Base-by-base conservation (phyloP, 768 basidiomycete genomes). In the Tricholoma sp. region DNA sequence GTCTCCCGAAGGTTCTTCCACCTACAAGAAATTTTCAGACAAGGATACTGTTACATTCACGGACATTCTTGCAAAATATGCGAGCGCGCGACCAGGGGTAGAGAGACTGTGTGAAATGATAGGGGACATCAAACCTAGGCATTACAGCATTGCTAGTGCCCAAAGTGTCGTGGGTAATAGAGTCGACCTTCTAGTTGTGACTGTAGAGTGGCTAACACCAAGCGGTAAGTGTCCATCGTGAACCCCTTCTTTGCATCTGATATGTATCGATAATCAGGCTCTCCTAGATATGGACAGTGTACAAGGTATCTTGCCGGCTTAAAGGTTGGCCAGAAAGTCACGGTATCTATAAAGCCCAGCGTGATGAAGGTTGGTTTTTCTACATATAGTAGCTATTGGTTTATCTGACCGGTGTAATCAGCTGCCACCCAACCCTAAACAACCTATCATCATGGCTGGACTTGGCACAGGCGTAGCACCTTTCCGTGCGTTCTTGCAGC, bases 401-500 rank as follows among this genome's bases (percentile, higher is more conserved):
- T 32, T 32, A 7, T 49, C 31, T 32, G 31, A 49, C 31, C n/a
- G 2, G 31, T 41, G 8, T 49, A 17, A 31, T 42, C 61, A 94
- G 90, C 78, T 98, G 5, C 97, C 97, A 53, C 88, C 89, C 0
- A 80, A 84, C 66, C 77, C 85, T 67, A 81, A 77, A 47, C 94
- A 96, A 67, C 97, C 97, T 37, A 79, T 99, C 72, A 96, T 98
- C 72, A 94, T 99, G 92, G 94, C 96, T 33, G 97, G 97, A 61
- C 86, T 99, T 31, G 97, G 97, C 50, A 99, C 97, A 3, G 97
- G 96, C 55, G 97, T 94, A 8, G 97, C 97, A 10, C 97, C 97
- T 20, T 99, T 99, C 89, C 92, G 97, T 56, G 97, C 97, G 6
- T 99, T 98, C 82, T 84, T 98, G 58, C 97, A 99, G 70, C 86